phyloP scores from a whole-genome alignment of 2,329 filamentous ascomycete genomes.

The Chalaropsis thielavioides region DNA sequence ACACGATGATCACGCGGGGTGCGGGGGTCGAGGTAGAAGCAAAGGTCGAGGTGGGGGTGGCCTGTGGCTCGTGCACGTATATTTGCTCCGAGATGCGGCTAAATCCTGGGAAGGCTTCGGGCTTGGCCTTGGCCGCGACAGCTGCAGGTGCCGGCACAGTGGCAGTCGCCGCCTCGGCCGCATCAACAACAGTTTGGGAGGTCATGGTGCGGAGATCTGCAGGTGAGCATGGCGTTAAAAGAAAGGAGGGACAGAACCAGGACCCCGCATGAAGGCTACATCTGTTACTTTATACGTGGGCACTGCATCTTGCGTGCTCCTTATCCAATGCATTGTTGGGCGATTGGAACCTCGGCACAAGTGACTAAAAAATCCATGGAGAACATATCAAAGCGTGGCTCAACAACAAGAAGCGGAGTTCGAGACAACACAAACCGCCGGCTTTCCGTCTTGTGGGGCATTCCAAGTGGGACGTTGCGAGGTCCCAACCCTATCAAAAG shows the following conservation, averaged over 20 bases:
- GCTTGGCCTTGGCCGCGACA: conserved; percentile 15
- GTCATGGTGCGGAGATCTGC: background rate
- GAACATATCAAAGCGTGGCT: background rate
- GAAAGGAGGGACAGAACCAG: background rate
- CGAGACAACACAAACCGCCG: background rate
- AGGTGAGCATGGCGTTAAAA: background rate
- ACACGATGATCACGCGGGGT: conserved; percentile 37
- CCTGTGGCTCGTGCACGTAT: conserved; percentile 28
- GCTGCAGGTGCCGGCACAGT: background rate
- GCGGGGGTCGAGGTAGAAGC: conserved; percentile 19
- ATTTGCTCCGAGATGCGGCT: conserved; percentile 34
- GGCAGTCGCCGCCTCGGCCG: background rate
- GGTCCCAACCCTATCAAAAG: background rate
- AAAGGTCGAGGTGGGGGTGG: conserved; percentile 19
- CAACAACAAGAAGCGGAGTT: background rate
- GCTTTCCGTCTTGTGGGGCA: background rate
- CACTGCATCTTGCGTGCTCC: background rate
- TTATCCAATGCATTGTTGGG: background rate
- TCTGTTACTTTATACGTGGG: background rate
- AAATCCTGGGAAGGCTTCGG: conserved; percentile 30
- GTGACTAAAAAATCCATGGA: background rate
- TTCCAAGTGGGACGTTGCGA: background rate
- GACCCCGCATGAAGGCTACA: background rate
- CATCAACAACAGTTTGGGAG: background rate
- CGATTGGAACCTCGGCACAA: background rate